phyloP scores from a whole-genome alignment of 192 early-diverging fungal species.

The Entophlyctis luteolus region DNA sequence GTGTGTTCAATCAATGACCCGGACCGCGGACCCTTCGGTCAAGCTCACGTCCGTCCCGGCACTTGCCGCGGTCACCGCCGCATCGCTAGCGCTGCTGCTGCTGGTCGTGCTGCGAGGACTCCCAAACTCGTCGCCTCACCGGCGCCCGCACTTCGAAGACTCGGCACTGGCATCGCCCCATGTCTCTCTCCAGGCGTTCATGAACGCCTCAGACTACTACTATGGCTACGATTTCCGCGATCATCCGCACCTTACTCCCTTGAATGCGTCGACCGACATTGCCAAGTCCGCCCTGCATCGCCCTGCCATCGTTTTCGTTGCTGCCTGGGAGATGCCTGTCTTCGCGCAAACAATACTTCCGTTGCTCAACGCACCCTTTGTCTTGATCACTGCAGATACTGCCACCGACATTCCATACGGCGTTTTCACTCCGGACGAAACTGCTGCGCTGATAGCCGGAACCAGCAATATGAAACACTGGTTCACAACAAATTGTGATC shows the following conservation, averaged over 20 bases:
- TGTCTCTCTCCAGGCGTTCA: not conserved
- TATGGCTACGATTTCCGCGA: not conserved
- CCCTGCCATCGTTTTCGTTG: not conserved
- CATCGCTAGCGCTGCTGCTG: too few species aligned
- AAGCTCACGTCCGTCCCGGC: too few species aligned
- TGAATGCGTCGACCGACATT: not conserved
- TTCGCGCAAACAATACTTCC: not conserved
- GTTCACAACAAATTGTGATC: slow-evolving; percentile 8
- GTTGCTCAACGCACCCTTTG: not conserved
- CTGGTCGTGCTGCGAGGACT: too few species aligned
- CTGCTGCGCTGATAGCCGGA: not conserved
- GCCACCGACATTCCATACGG: not conserved
- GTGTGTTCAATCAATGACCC: too few species aligned
- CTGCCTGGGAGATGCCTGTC: not conserved
- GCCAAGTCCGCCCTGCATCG: not conserved
- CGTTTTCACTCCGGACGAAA: not conserved
- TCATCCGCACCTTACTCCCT: not conserved
- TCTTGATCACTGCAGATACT: not conserved
- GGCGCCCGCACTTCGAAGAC: too few species aligned
- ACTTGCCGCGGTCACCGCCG: too few species aligned
- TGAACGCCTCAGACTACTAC: not conserved
- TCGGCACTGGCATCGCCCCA: too few species aligned
- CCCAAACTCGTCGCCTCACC: too few species aligned
- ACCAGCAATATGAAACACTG: not conserved
- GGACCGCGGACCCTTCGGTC: too few species aligned